Conservation (phyloP, 169 alveolate species). For the Cryptosporidium viatorum region DNA sequence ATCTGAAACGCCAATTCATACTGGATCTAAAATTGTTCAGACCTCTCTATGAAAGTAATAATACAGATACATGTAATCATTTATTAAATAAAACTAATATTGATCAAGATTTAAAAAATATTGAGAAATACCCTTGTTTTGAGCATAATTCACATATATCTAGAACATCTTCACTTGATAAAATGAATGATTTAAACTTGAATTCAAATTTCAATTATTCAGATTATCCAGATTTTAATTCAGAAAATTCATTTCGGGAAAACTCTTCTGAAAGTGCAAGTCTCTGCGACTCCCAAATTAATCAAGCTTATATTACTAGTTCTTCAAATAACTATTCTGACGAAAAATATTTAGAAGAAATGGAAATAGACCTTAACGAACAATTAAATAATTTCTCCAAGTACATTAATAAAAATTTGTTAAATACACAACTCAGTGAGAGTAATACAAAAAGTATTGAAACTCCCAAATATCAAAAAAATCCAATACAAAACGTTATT, state of each 20-base stretch:
- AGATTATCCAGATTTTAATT: neutral
- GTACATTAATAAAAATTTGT: neutral
- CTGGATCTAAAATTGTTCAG: neutral
- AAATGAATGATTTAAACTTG: neutral
- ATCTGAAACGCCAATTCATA: neutral
- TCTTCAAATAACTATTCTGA: neutral
- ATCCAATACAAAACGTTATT: conserved; percentile 11
- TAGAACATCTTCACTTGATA: neutral
- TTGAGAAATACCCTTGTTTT: neutral
- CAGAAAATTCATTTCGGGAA: neutral
- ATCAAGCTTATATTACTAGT: neutral
- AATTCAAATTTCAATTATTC: neutral
- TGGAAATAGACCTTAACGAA: conserved; percentile 36
- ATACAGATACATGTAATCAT: neutral
- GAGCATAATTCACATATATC: neutral
- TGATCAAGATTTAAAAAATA: neutral
- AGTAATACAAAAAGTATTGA: neutral
- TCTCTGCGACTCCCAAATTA: neutral
- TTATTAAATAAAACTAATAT: neutral
- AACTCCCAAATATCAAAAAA: neutral
- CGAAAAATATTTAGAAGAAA: conserved; percentile 23
- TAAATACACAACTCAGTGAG: neutral
- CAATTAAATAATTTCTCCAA: conserved; percentile 1
- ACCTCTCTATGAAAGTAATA: conserved; percentile 15
- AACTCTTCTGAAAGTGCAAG: neutral